A percentile compares a stretch with the other conserved stretches of the same genome.
These are phyloP conservation scores for Coccomyxa subellipsoidea DNA, from an alignment of 163 green algal species.

Conservation along the genomic window DNA sequence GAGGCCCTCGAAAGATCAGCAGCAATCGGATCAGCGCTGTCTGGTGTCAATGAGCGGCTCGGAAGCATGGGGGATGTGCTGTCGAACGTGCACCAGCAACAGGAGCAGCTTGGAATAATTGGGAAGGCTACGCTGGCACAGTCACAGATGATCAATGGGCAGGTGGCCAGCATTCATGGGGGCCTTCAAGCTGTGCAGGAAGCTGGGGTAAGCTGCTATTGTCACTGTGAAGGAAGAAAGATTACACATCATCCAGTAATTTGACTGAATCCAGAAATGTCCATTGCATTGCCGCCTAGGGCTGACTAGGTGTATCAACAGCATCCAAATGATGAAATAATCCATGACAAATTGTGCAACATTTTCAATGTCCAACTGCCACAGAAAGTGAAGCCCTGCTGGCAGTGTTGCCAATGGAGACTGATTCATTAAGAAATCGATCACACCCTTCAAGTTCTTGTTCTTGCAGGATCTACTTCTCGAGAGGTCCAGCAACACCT, in stretches of 20 bases:
- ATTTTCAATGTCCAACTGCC: too few relatives aligned
- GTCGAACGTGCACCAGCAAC: not conserved
- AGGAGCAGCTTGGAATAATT: not conserved
- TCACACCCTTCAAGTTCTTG: not conserved
- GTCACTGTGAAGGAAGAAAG: not conserved
- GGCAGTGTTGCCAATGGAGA: too few relatives aligned
- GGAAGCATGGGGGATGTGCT: not conserved
- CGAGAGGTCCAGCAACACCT: not conserved
- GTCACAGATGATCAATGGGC: not conserved
- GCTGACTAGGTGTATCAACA: too few relatives aligned
- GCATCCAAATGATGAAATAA: too few relatives aligned
- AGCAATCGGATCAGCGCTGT: not conserved
- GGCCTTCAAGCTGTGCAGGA: not conserved
- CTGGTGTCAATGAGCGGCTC: not conserved
- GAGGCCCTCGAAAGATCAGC: not conserved
- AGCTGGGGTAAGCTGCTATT: not conserved
- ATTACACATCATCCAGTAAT: not conserved
- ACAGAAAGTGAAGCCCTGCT: too few relatives aligned
- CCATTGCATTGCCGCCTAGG: too few relatives aligned
- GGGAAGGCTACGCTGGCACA: not conserved
- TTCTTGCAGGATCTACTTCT: constrained; percentile 1
- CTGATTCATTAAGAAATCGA: not conserved
- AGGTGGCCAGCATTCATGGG: not conserved
- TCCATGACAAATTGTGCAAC: too few relatives aligned
- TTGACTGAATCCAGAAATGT: not conserved